Base-by-base conservation (phyloP, 441 rosid species). In the Lagerstroemia fauriei region DNA sequence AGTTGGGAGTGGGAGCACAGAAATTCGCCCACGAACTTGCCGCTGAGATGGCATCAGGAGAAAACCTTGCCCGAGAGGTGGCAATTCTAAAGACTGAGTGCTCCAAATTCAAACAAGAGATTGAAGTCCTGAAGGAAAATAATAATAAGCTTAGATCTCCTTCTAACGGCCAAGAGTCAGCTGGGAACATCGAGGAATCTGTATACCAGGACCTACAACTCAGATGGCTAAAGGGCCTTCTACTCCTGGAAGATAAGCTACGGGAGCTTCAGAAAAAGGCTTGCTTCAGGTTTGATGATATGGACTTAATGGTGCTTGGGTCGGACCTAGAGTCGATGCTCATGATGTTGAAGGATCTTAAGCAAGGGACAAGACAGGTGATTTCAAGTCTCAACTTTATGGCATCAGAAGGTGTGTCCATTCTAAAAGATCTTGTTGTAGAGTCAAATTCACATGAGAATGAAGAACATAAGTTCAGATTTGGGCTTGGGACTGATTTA, bases 11-110 rank as follows among this genome's bases (percentile, higher is more conserved):
- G 83, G 94, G 92, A 87, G 91, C 96, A 75, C 92, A 90, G 83
- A 92, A 83, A 27, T 89, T 97, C 83, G 85, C 97, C 32, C 91
- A 86, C 88, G 92, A 89, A 86, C 98, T 97, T 83, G 90, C 88
- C 51, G 87, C 90, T 76, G 99, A 97, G 94, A 90, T 94, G 91
- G 88, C 92, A 80, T 95, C 99, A 25, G 97, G 98, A 68, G 95
- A 92, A 80, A 92, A 90, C 79, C 90, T 97, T 85, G 90, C 86
- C 18, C 91, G 87, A 84, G 98, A 95, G 91, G 98, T 95, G 76
- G 92, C 94, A 63, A 85, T 85, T 70, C 87, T 97, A 85, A 94
- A 93, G 86, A 91, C 91, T 29, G 98, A 95, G 86, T 93, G 98
- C 87, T 91, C 88, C 29, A 90, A 91, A 85, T 89, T 94, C 88